Evolutionary conservation across 176 grass and related monocot species (phyloP), one percentile per base, ranked within the genome.

Genomic region (Bonia amplexicaulis): DNA sequence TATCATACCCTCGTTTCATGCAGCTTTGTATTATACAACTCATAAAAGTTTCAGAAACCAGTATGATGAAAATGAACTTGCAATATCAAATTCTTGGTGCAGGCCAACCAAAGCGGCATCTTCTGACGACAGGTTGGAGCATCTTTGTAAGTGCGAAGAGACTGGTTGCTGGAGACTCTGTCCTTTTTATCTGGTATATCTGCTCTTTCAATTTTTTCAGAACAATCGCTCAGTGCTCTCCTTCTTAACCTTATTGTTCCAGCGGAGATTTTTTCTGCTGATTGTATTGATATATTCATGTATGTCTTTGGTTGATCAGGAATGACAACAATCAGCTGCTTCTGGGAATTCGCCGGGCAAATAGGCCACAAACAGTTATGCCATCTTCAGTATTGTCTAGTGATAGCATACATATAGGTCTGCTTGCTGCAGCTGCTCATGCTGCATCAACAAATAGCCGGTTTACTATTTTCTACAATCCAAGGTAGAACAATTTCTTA

Each of bases 351-450:
- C 89, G 96, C 26, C 96, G 85, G 60, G 96, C 93, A 89, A 95
- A 89, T 82, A 89, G 96, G 78, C 89, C 83, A 39, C 96, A 93
- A 85, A 95, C 96, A 0, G 76, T 98, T 16, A 92, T 98, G 96
- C 96, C 96, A 89, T 98, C 96, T 66, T 95, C 96, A 20, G 96
- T 98, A 54, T 70, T 98, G 47, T 98, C 96, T 83, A 98, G 96
- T 88, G 96, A 98, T 85, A 98, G 96, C 85, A 98, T 98, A 91
- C 96, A 98, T 72, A 97, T 98, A 74, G 96, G 96, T 53, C 87
- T 98, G 66, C 96, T 98, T 3, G 96, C 96, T 81, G 96, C 96
- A 68, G 96, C 96, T 51, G 93, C 96, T 89, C 96, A 98, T 90
- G 96, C 96, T 66, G 93, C 96, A 87, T 88, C 96, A 45, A 98